Evolutionary conservation across 2,329 filamentous ascomycete genomes (phyloP), one percentile per base, ranked within the genome.

Genomic region (Penicillium decumbens): DNA sequence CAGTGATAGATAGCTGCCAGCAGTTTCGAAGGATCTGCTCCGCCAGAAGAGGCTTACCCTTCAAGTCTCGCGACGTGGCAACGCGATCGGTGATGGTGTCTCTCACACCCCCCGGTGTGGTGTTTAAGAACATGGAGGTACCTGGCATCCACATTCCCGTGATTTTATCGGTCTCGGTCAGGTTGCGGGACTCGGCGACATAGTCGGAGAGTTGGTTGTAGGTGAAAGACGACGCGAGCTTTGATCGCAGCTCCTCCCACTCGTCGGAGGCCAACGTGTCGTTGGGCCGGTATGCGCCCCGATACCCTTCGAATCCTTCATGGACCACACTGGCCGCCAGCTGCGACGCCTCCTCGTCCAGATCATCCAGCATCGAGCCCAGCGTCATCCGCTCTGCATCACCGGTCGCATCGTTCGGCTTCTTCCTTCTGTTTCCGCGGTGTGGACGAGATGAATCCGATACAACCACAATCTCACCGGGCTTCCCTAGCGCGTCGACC

Each of bases 1-100:
- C 61, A 12, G 47, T 33, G 27, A 70, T 49, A 3, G 63, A 65
- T 20, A 73, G 54, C 28, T 67, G 51, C 71, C 71, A 73, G 57
- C 65, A 70, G 37, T 71, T 63, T 33, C 71, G 66, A 41, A 72
- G 59, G 29, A 73, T 67, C 29, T 45, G 62, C 50, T 73, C 69
- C 13, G 62, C 62, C 20, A 70, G 45, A 7, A 61, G 42, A n/a
- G 59, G 33, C 42, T 73, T 73, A 3, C 61, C 61, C 25, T 57
- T 64, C 27, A 65, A 49, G 23, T 51, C 48, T 29, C 58, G 56
- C 8, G 61, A 25, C n/a, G 47, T 47, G 13, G 54, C 49, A 41
- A 62, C 48, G 37, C 61, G 60, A 41, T 57, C 46, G 13, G 45
- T 46, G 18, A 42, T 27, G 13, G 27, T 30, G 13, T 15, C 49